Evolutionary conservation across 2,329 filamentous ascomycete genomes (phyloP), one percentile per base, ranked within the genome.

Genomic region (Biscogniauxia mediterranea): DNA sequence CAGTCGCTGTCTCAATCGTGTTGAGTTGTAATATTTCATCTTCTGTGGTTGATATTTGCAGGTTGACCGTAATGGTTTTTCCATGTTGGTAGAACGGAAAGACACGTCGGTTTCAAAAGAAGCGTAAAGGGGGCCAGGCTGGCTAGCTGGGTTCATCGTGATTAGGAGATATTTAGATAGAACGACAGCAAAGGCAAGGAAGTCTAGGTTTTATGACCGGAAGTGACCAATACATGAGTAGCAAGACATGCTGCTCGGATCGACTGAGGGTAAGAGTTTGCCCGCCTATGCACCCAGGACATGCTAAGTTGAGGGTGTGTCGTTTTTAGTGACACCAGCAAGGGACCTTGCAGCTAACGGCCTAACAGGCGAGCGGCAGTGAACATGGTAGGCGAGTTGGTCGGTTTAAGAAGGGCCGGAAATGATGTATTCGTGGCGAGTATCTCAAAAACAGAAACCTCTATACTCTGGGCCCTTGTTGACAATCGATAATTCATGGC

Each of bases 301-400:
- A 57, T 49, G 50, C 28, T 46, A 50, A n/a, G 55, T 23, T 28
- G 49, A 56, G 38, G 26, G n/a, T 32, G n/a, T 26, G 54, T 49
- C 21, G 50, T 53, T 5, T 53, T 3, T 42, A 60, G 54, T 67
- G 56, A 55, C 65, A 67, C 67, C 56, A 54, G 55, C 56, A 54
- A 61, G 65, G 65, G 62, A 61, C 65, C 67, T 66, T 66, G 65
- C 65, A 65, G 62, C 46, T 61, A 65, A 67, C 64, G 65, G 64
- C 67, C 58, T 26, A 59, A 60, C 60, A 67, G 59, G 64, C 64
- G 59, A 64, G 58, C 62, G 61, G 64, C 67, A 63, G 67, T 55
- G 32, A 54, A 57, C 59, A 56, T 54, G 25, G 54, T 46, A 56
- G 55, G 32, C 52, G 51, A 21, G 28, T 52, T 25, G 50, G 19